A percentile compares a stretch with the other conserved stretches of the same genome.
Evolutionary conservation across 2,329 filamentous ascomycete species (phyloP).

Genomic region (Nemania abortiva): DNA sequence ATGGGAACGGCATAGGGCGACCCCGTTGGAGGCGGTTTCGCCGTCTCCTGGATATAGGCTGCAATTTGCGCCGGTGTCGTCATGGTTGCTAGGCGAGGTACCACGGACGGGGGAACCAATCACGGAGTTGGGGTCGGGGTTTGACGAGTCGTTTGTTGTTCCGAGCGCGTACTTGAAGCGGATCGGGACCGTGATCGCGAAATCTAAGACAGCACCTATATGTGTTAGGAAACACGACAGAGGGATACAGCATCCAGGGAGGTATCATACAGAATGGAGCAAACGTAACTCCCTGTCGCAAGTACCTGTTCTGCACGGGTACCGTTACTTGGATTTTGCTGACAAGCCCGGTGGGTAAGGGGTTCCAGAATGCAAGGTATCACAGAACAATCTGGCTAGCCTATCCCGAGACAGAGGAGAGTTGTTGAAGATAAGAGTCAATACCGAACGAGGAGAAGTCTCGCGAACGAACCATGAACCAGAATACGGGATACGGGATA

Average conservation of each 20-base stretch:
- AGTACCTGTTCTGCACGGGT: background rate
- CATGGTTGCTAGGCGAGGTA: slow-evolving; percentile 34
- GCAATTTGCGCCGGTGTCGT: slow-evolving; percentile 51
- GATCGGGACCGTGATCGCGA: background rate
- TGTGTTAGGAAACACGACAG: background rate
- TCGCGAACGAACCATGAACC: background rate
- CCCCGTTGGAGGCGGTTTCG: slow-evolving; percentile 75
- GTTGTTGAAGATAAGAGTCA: background rate
- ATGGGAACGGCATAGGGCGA: slow-evolving; percentile 82
- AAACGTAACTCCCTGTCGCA: background rate
- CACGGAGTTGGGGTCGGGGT: slow-evolving; percentile 22
- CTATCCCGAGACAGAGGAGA: background rate
- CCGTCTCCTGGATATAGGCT: slow-evolving; percentile 65
- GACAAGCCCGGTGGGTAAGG: too few species aligned
- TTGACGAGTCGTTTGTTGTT: slow-evolving; percentile 11
- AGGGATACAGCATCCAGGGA: background rate
- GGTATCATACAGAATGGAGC: background rate
- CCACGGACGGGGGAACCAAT: slow-evolving; percentile 27
- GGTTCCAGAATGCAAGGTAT: background rate
- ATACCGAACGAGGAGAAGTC: background rate
- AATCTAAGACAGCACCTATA: background rate
- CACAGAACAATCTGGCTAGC: background rate
- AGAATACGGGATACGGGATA: background rate
- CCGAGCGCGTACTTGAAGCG: background rate
- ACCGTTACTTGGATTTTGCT: background rate